Conservation (phyloP, 306 rosid genomes). For the Echinosophora koreensis region DNA sequence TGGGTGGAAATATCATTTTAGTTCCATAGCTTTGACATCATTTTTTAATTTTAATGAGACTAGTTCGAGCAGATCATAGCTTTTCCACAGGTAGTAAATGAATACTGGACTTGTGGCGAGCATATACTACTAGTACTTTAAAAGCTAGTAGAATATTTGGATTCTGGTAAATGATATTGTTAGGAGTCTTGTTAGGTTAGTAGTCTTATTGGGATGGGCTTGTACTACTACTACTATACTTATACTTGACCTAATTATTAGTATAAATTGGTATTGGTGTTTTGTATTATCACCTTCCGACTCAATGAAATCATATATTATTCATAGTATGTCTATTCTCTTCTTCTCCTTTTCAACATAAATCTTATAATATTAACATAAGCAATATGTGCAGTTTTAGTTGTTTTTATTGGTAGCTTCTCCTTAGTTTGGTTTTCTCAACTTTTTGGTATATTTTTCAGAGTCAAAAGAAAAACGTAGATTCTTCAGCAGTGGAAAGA, state of each 20-base stretch:
- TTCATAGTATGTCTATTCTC: neutral
- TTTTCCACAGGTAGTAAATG: neutral
- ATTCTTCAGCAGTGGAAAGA: conserved; percentile 59
- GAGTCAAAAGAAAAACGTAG: conserved; percentile 71
- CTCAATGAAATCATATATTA: conserved; percentile 17
- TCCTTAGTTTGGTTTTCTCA: conserved; percentile 27
- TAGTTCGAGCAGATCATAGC: conserved; percentile 4
- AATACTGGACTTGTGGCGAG: conserved; percentile 6
- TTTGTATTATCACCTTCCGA: conserved; percentile 23
- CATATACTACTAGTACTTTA: neutral
- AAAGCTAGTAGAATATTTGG: neutral
- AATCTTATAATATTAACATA: neutral
- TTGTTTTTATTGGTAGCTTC: conserved; percentile 22
- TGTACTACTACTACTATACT: neutral
- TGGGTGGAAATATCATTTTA: conserved; percentile 5
- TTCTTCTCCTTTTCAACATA: neutral
- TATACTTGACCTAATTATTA: neutral
- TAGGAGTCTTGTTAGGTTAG: neutral
- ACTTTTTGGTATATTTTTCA: conserved; percentile 49
- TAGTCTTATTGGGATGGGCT: neutral
- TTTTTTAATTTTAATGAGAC: conserved; percentile 19
- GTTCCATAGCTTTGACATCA: conserved; percentile 12
- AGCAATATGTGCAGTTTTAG: conserved; percentile 18
- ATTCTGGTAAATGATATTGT: neutral
- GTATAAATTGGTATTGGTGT: conserved; percentile 10